Conservation (phyloP, 1,284 basidiomycete genomes). For the Malassezia globosa region DNA sequence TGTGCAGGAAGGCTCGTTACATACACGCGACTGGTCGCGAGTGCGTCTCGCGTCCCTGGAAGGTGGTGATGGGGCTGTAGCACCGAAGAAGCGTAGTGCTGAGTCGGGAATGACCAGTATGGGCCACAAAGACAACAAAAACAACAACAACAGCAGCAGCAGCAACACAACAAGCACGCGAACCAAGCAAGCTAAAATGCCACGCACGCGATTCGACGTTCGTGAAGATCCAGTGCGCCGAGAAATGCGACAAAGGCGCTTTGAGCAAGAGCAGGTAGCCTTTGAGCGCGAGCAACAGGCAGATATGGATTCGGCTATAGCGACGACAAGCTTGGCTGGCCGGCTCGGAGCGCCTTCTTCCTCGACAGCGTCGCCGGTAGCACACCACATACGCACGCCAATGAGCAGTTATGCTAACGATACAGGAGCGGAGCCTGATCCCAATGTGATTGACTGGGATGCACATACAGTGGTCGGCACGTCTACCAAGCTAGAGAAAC, state of each 20-base stretch:
- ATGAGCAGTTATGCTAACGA: no score
- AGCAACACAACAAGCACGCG: no score
- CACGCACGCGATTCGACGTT: not conserved
- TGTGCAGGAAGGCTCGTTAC: slow-evolving; percentile 58
- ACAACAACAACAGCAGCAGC: no score
- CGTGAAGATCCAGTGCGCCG: slow-evolving; percentile 30
- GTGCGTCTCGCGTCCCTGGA: slow-evolving; percentile 21
- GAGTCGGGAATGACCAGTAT: not conserved
- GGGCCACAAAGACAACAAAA: not conserved
- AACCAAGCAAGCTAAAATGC: slow-evolving; percentile 57
- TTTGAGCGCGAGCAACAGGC: slow-evolving; percentile 26
- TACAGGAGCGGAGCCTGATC: slow-evolving; percentile 22
- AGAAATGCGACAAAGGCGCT: slow-evolving; percentile 42
- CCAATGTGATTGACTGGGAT: slow-evolving; percentile 87
- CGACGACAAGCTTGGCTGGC: slow-evolving; percentile 24
- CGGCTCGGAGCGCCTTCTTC: slow-evolving; percentile 20
- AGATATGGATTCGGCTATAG: slow-evolving; percentile 26
- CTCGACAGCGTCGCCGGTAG: slow-evolving; percentile 4
- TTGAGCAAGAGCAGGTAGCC: slow-evolving; percentile 38
- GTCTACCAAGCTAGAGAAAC: slow-evolving; percentile 77
- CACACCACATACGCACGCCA: not conserved
- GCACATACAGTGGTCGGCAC: slow-evolving; percentile 86
- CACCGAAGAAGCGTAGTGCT: slow-evolving; percentile 13
- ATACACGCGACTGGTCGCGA: slow-evolving; percentile 81
- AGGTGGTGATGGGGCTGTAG: slow-evolving; percentile 5